Conservation (phyloP, 2,329 filamentous ascomycete genomes). For the Fusarium nanum region DNA sequence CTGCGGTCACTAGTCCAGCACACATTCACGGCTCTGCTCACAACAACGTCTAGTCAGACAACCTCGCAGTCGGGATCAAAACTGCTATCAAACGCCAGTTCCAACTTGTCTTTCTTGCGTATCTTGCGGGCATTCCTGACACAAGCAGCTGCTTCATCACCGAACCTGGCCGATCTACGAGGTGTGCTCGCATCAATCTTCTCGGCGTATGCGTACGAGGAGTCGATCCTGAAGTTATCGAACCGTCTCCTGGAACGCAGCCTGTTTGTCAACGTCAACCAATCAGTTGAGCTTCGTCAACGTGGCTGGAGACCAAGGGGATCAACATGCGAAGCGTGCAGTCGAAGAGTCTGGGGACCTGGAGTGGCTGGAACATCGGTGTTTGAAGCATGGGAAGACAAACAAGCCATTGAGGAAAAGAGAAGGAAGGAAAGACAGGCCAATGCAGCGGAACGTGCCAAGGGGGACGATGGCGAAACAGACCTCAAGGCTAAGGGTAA, state of each 20-base stretch:
- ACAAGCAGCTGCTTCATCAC: conserved; percentile 82
- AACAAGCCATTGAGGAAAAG: conserved; percentile 60
- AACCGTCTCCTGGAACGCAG: conserved; percentile 90
- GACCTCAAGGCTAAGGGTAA: conserved; percentile 59
- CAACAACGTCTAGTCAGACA: conserved; percentile 72
- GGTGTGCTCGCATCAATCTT: conserved; percentile 90
- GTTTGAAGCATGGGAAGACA: conserved; percentile 84
- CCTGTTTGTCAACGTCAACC: conserved; percentile 83
- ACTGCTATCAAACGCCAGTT: conserved; percentile 54
- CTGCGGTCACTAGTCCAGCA: conserved; percentile 87
- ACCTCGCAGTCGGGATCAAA: conserved; percentile 50
- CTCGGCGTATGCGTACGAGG: conserved; percentile 94
- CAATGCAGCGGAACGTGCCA: conserved; percentile 51
- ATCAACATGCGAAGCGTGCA: conserved; percentile 89
- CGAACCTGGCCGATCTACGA: conserved; percentile 87
- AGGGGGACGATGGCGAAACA: conserved; percentile 50
- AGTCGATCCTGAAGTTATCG: conserved; percentile 85
- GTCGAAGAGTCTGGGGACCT: conserved; percentile 86
- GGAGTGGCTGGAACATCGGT: conserved; percentile 77
- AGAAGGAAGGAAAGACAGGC: conserved; percentile 60
- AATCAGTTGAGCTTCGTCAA: conserved; percentile 79
- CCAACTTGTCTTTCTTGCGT: conserved; percentile 83
- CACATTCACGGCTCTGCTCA: conserved; percentile 87
- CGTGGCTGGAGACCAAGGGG: conserved; percentile 90
- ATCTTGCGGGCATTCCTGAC: conserved; percentile 90